Evolutionary conservation across 1,284 basidiomycete genomes (phyloP), one percentile per base, ranked within the genome.

Genomic region (Sphagnurus paluster): DNA sequence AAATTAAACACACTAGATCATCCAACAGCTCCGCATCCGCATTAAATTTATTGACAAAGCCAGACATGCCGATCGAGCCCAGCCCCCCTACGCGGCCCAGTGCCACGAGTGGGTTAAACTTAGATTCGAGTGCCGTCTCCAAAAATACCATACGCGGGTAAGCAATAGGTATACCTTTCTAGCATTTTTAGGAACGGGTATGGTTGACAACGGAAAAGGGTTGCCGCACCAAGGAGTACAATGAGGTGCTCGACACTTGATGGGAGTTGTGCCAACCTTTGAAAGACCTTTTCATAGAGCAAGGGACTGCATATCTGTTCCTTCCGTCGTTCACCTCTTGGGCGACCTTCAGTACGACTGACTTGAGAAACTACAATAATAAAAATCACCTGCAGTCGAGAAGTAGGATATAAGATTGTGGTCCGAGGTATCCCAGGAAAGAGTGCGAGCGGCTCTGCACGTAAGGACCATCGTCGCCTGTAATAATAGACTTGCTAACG

Each of bases 131-230:
- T n/a, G 84, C 76, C 28, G 66, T 74, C 65, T 90, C 88, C 52
- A 96, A 69, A 64, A 95, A 93, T 2, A 91, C 90, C 90, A 97
- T 91, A 39, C 94, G 84, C 16, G 94, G 93, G 64, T 97, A 96
- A 7, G 90, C 90, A 53, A 88, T 87, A 0, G 88, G 88, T 42
- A 90, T 82, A 8, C 85, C 80, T 82, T 20, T 16, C 39, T 17
- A 23, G 23, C 21, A 46, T 13, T 16, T 38, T 39, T 39, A 46
- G 29, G 17, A 33, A 37, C 14, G 29, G 17, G 4, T 8, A 13
- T n/a, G 20, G 11, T 13, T 14, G 19, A 5, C n/a, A n/a, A n/a
- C n/a, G n/a, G 13, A 26, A n/a, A 2, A 14, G 6, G 30, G 67
- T 29, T 13, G 33, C 53, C 59, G 38, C 61, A 81, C 90, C 93